Evolutionary conservation across 2,329 filamentous ascomycete species (phyloP).

Genomic region (Xylariaceae sp.): DNA sequence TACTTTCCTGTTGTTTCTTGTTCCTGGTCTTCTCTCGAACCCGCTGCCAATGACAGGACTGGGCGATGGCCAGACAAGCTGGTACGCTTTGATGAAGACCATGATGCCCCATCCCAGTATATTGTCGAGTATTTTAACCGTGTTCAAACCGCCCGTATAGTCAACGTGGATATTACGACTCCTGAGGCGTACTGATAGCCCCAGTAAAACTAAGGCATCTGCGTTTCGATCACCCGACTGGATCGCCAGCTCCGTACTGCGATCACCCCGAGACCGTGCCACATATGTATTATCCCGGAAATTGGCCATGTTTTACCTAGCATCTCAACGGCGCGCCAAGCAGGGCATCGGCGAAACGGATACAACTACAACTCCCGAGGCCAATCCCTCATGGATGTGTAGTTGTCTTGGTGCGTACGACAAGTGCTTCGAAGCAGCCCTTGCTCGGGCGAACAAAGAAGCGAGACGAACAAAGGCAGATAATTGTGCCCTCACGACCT

Average conservation of each 20-base stretch:
- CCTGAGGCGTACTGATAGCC: slow-evolving; percentile 16
- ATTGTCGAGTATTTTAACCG: slow-evolving; percentile 1
- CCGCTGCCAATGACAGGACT: neutral
- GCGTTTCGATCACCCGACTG: slow-evolving; percentile 11
- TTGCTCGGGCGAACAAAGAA: too few relatives aligned
- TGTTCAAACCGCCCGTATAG: slow-evolving; percentile 19
- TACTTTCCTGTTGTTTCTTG: neutral
- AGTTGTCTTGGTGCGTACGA: too few relatives aligned
- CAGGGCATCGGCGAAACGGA: too few relatives aligned
- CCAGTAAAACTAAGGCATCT: slow-evolving; percentile 18
- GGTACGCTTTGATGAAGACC: neutral
- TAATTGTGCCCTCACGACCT: too few relatives aligned
- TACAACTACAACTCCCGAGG: too few relatives aligned
- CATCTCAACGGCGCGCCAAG: too few relatives aligned
- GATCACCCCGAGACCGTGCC: slow-evolving; percentile 12
- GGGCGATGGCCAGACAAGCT: neutral
- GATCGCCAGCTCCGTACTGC: slow-evolving; percentile 16
- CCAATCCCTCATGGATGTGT: too few relatives aligned
- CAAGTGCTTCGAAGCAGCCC: too few relatives aligned
- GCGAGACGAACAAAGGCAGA: too few relatives aligned
- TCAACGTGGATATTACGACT: slow-evolving; percentile 18
- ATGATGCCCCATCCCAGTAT: neutral
- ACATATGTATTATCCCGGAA: neutral
- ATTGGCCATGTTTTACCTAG: neutral
- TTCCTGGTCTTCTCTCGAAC: neutral